Base-by-base conservation (phyloP, 164 flowering plant genomes). In the Saururus chinensis region DNA sequence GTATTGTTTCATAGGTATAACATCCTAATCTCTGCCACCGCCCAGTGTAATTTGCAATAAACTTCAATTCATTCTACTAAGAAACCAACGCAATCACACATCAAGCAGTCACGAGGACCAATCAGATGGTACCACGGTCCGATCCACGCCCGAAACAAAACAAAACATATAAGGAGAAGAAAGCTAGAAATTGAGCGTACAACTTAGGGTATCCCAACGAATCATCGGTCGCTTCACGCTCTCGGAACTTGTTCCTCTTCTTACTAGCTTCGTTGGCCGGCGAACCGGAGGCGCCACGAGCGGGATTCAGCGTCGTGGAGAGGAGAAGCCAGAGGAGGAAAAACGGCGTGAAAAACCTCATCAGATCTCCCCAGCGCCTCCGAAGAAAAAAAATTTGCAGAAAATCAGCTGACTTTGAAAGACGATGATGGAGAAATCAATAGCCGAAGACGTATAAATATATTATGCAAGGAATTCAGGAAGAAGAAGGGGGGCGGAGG, bases 151-250 rank as follows among this genome's bases (percentile, higher is more conserved):
- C 61, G 96, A 91, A 64, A 68, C 69, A 64, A 51, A 30, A 40
- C 9, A 56, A 6, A 20, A 30, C 61, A 60, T 40, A 37, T 14
- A 37, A 0, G 5, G 42, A 19, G 23, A 11, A 23, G 37, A 7
- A 37, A 19, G 19, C 21, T 20, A 58, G 45, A 21, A 35, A 37
- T 35, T 19, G 40, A 60, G 63, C 79, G 66, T 73, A 93, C 97
- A 85, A n/a, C 68, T 85, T 80, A 26, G 96, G 92, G 57, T 85
- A 84, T 25, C 86, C 91, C 8, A 82, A 74, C 45, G 78, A 68
- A 67, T 93, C 99, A 57, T 93, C 99, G 42, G 73, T 81, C 30
- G 97, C 95, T 60, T 81, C 75, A 22, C 99, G 84, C 40, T 79
- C 87, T 52, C 95, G 80, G 68, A 93, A 93, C 67, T 88, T 88